phyloP scores from a whole-genome alignment of 768 basidiomycete species.

The Russula compacta region DNA sequence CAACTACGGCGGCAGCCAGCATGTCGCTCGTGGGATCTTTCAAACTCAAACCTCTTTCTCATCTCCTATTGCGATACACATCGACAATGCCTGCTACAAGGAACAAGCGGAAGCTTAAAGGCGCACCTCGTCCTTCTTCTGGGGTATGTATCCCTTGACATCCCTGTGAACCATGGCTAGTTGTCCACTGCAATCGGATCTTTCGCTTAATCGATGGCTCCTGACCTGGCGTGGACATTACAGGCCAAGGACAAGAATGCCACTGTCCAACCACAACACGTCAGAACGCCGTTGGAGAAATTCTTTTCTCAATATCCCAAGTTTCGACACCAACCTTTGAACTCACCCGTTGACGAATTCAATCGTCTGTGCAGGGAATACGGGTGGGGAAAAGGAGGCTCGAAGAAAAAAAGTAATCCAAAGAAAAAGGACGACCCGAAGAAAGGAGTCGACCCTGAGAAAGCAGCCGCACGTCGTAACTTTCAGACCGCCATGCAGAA shows the following conservation, averaged over 20 bases:
- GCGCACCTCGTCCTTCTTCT: neutral
- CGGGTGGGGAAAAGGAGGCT: neutral
- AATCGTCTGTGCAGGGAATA: neutral
- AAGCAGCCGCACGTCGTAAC: neutral
- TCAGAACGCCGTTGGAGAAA: neutral
- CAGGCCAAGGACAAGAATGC: neutral
- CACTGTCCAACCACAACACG: neutral
- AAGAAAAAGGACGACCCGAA: too few relatives aligned
- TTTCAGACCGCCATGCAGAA: slow-evolving; percentile 10
- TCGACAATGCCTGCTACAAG: neutral
- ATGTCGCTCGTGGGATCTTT: too few relatives aligned
- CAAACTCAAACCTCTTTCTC: too few relatives aligned
- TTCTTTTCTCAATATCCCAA: slow-evolving; percentile 19
- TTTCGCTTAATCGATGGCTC: neutral
- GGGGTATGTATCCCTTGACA: neutral
- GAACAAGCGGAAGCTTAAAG: neutral
- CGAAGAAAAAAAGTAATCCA: neutral
- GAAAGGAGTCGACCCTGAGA: neutral
- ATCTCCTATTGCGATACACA: too few relatives aligned
- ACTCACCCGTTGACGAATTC: slow-evolving; percentile 11
- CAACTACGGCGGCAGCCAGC: too few relatives aligned
- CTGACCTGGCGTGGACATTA: neutral
- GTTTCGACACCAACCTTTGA: slow-evolving; percentile 5
- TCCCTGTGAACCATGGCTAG: too few relatives aligned
- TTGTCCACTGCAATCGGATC: neutral